These are phyloP conservation scores for Trypanosomatidae sp. DNA, from an alignment of 208 protist genomes.

Conservation along the genomic window DNA sequence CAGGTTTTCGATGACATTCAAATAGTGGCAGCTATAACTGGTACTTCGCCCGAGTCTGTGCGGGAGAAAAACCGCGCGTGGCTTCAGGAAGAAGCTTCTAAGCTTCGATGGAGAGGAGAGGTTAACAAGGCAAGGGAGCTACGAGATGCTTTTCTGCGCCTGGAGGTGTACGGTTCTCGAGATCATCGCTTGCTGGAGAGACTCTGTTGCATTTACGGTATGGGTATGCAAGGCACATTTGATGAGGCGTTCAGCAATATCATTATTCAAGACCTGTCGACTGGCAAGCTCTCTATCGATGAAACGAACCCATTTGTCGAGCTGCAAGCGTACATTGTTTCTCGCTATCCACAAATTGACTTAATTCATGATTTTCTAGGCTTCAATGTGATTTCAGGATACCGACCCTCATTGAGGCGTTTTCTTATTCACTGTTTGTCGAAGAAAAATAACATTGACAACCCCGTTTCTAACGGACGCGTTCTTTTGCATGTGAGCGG, in stretches of 20 bases:
- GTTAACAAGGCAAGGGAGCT: slow-evolving; percentile 78
- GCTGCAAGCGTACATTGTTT: slow-evolving; percentile 58
- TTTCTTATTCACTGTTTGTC: slow-evolving; percentile 48
- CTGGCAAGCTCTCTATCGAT: slow-evolving; percentile 47
- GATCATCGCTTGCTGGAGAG: slow-evolving; percentile 76
- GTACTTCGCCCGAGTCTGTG: slow-evolving; percentile 42
- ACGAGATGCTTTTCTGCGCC: slow-evolving; percentile 80
- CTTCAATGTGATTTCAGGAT: slow-evolving; percentile 65
- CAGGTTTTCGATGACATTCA: slow-evolving; percentile 47
- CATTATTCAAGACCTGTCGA: slow-evolving; percentile 64
- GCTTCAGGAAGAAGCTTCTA: slow-evolving; percentile 74
- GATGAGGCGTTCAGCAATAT: slow-evolving; percentile 78
- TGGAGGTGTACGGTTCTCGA: slow-evolving; percentile 69
- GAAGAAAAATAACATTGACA: slow-evolving; percentile 21
- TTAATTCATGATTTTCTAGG: slow-evolving; percentile 86
- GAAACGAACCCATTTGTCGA: slow-evolving; percentile 61
- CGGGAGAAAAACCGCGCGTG: slow-evolving; percentile 66
- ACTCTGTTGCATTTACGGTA: slow-evolving; percentile 81
- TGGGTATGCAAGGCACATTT: slow-evolving; percentile 72
- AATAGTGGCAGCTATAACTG: slow-evolving; percentile 44
- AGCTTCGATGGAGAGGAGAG: slow-evolving; percentile 85
- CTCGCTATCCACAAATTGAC: slow-evolving; percentile 65
- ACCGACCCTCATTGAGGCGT: slow-evolving; percentile 54
- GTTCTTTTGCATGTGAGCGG: slow-evolving; percentile 40
- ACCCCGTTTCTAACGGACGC: slow-evolving; percentile 19